Conservation (phyloP, 495 filamentous ascomycete genomes). For the Entonaema liquescens region DNA sequence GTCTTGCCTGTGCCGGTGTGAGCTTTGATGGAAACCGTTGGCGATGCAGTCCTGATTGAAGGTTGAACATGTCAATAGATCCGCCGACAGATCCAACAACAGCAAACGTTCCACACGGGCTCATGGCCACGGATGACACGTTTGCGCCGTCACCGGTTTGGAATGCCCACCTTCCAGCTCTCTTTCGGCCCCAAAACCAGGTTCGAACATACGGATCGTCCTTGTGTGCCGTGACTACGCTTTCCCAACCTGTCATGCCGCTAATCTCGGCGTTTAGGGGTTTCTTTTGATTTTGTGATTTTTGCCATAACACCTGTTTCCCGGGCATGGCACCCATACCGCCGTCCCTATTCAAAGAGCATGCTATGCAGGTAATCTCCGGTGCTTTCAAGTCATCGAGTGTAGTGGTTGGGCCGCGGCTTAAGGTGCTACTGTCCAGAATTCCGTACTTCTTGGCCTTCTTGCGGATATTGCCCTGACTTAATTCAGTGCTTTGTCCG, state of each 20-base stretch:
- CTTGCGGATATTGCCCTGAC: constrained; percentile 82
- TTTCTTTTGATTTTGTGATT: constrained; percentile 65
- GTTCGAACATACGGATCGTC: constrained; percentile 85
- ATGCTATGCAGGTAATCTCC: constrained; percentile 87
- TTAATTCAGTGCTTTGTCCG: constrained; percentile 91
- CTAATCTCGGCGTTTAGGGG: constrained; percentile 66
- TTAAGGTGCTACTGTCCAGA: constrained; percentile 57
- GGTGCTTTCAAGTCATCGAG: constrained; percentile 85
- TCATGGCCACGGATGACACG: constrained; percentile 88
- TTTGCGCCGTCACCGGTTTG: constrained; percentile 83
- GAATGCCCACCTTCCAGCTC: constrained; percentile 91
- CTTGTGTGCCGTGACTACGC: constrained; percentile 91
- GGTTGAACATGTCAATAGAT: constrained; percentile 90
- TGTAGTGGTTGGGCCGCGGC: constrained; percentile 62
- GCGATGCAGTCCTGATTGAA: constrained; percentile 89
- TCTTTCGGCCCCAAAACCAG: constrained; percentile 97
- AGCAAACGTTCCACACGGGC: constrained; percentile 91
- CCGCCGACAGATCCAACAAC: constrained; percentile 86
- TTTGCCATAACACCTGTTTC: constrained; percentile 78
- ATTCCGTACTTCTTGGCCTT: constrained; percentile 86
- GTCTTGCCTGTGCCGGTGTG: constrained; percentile 69
- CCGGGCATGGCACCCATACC: constrained; percentile 83
- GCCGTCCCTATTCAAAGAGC: constrained; percentile 90
- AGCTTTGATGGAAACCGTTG: constrained; percentile 81
- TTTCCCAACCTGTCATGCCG: constrained; percentile 91